These are phyloP conservation scores for Clonostachys rhizophaga DNA, from an alignment of 2,329 filamentous ascomycete species.

Conservation along the genomic window DNA sequence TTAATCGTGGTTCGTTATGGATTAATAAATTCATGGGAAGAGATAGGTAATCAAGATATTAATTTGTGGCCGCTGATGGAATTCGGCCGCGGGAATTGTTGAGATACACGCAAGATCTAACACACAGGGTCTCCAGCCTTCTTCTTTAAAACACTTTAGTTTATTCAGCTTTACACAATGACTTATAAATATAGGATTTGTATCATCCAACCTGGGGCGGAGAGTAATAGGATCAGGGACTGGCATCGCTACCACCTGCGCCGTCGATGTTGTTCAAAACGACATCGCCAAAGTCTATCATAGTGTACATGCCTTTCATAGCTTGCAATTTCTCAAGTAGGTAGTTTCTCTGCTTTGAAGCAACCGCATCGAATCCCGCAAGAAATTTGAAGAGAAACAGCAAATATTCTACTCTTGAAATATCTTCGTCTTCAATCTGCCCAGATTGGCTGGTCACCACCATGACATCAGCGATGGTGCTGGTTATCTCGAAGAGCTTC, in stretches of 20 bases:
- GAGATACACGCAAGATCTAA: too few species aligned
- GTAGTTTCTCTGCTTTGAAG: constrained; percentile 35
- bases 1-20: too few species aligned
- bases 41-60: too few species aligned
- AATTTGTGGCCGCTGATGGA: too few species aligned
- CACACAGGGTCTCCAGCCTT: too few species aligned
- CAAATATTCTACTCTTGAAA: constrained; percentile 45
- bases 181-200: too few species aligned
- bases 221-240: too few species aligned
- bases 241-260: not conserved
- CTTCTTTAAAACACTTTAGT: too few species aligned
- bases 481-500: constrained; percentile 56
- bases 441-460: constrained; percentile 35
- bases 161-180: too few species aligned
- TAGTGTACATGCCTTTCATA: constrained; percentile 18
- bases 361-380: constrained; percentile 40
- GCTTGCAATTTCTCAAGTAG: constrained; percentile 30
- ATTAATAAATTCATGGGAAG: too few species aligned
- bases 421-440: constrained; percentile 28
- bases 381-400: constrained; percentile 45
- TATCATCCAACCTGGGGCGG: too few species aligned
- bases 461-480: constrained; percentile 54
- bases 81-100: too few species aligned
- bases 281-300: constrained; percentile 1
- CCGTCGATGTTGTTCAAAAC: not conserved